Evolutionary conservation across 1,284 basidiomycete genomes (phyloP), one percentile per base, ranked within the genome.

Genomic region (Peniophora sp.): DNA sequence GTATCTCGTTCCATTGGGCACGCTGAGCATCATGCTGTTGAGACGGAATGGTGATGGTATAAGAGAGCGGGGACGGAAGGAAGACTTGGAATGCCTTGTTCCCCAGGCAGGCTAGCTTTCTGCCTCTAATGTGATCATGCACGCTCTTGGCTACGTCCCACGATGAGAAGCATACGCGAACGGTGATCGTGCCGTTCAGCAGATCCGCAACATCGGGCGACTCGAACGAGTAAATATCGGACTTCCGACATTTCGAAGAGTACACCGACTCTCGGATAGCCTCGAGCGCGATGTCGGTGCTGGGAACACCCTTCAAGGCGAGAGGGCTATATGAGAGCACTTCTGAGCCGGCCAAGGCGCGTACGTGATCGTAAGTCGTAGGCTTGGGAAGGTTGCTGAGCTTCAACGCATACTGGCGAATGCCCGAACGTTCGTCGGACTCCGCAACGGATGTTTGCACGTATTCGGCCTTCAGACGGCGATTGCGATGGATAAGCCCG

Each of bases 21-120:
- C 65, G 70, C 60, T 82, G 80, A 3, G 77, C 74, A 24, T 63
- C 61, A 60, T 77, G 78, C 54, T 82, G 80, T 25, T 67, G 67
- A 11, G 50, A 46, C 0, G 76, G 66, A 45, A 82, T 72, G 27
- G 60, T 65, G 39, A 77, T 69, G 6, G 69, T 67, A 58, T 76
- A 81, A 44, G 69, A 58, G 55, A 74, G 65, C 1, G 77, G 73
- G 54, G 69, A 63, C 0, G 71, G 74, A 49, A 78, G 69, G 63
- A 63, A 10, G 69, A 55, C 53, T 65, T 64, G 49, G 9, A 64
- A 62, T 35, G 20, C 34, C 22, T 39, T 38, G 27, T 32, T 32
- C 5, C 48, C 48, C 11, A 65, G 52, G 54, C 55, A 54, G 53
- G 45, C 12, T 39, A 69, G 65, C 11, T 55, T 58, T 36, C 56